These are phyloP conservation scores for Serendipita vermifera DNA, from an alignment of 768 basidiomycete species.

Conservation along the genomic window DNA sequence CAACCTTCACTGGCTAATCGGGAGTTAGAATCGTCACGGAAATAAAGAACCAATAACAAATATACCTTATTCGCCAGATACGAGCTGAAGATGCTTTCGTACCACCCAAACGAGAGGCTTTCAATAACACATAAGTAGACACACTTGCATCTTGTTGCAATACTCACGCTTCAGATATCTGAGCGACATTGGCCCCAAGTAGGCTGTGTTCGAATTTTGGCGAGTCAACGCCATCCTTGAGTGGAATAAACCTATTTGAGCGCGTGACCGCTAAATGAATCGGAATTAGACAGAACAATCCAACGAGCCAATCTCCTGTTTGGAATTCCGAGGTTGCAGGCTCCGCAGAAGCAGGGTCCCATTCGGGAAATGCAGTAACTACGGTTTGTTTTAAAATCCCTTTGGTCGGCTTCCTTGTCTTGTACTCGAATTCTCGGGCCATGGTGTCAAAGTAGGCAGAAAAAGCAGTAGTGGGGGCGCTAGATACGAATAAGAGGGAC, in stretches of 20 bases:
- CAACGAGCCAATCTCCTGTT: slow-evolving; percentile 49
- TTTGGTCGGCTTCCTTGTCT: slow-evolving; percentile 40
- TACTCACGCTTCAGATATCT: slow-evolving; percentile 34
- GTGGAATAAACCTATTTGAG: slow-evolving; percentile 48
- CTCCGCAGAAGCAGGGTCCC: slow-evolving; percentile 17
- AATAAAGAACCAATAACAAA: neutral
- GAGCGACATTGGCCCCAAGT: slow-evolving; percentile 44
- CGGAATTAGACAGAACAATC: slow-evolving; percentile 47
- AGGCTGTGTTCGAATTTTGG: slow-evolving; percentile 37
- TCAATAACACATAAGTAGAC: neutral
- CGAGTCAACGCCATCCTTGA: slow-evolving; percentile 45
- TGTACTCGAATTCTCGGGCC: slow-evolving; percentile 34
- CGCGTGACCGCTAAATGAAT: slow-evolving; percentile 48
- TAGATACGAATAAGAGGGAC: slow-evolving; percentile 35
- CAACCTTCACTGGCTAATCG: slow-evolving; percentile 44
- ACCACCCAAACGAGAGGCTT: slow-evolving; percentile 46
- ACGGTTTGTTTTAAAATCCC: slow-evolving; percentile 29
- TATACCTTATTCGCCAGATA: slow-evolving; percentile 45
- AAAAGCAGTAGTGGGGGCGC: slow-evolving; percentile 25
- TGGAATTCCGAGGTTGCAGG: slow-evolving; percentile 22
- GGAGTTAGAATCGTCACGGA: neutral
- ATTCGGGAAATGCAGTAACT: slow-evolving; percentile 17
- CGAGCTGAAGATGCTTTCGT: slow-evolving; percentile 48
- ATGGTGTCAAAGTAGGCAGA: slow-evolving; percentile 33
- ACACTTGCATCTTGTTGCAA: neutral